phyloP scores from a whole-genome alignment of 768 basidiomycete species.

The Flagelloscypha sp. region DNA sequence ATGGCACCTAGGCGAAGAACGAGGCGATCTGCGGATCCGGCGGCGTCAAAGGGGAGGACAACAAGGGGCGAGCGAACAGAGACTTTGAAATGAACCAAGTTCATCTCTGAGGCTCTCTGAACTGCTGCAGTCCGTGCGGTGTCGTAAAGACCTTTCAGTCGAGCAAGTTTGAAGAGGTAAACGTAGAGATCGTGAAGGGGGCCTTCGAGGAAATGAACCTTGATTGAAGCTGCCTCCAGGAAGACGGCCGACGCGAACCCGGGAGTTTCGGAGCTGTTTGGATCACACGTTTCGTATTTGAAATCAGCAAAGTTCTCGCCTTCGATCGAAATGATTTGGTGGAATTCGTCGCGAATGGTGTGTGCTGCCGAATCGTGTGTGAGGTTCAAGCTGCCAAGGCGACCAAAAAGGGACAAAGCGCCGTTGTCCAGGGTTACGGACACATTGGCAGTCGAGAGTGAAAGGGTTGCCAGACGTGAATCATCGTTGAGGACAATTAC shows the following conservation, averaged over 20 bases:
- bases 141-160: conserved; percentile 90
- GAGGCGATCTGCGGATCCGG: conserved; percentile 56
- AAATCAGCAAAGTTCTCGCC: conserved; percentile 93
- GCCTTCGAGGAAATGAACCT: conserved; percentile 79
- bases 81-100: conserved; percentile 88
- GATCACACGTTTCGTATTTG: conserved; percentile 85
- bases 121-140: conserved; percentile 89
- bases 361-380: conserved; percentile 57
- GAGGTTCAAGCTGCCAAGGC: conserved; percentile 76
- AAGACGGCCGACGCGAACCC: conserved; percentile 80
- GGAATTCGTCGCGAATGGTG: conserved; percentile 58
- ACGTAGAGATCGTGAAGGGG: conserved; percentile 85
- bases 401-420: conserved; percentile 70
- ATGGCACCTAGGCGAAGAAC: conserved; percentile 86
- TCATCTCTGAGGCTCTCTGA: conserved; percentile 87
- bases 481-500: conserved; percentile 72
- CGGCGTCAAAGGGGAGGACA: conserved; percentile 69
- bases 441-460: conserved; percentile 85
- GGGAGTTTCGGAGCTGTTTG: conserved; percentile 54
- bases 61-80: conserved; percentile 88
- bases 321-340: conserved; percentile 85
- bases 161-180: conserved; percentile 79
- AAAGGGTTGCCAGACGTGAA: conserved; percentile 72
- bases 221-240: conserved; percentile 83
- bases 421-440: conserved; percentile 62